phyloP scores from a whole-genome alignment of 108 stramenopile genomes.

The Chaetoceros tenuissimus region DNA sequence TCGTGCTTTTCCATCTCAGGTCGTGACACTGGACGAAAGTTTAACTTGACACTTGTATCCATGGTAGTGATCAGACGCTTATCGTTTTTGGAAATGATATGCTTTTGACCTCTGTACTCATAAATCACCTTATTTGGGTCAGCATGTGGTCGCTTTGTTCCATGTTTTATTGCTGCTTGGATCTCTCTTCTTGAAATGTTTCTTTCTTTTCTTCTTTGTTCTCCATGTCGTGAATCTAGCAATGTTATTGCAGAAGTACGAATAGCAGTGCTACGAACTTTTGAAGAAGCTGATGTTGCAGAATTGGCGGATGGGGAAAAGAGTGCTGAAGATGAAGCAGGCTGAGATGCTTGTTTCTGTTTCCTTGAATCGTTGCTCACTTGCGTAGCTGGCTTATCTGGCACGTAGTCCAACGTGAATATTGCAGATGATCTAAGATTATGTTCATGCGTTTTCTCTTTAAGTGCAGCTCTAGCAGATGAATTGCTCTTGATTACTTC shows the following conservation, averaged over 20 bases:
- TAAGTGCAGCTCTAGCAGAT: no score
- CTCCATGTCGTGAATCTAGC: slow-evolving; percentile 11
- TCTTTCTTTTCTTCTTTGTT: slow-evolving; percentile 32
- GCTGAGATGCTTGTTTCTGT: no score
- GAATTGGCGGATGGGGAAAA: no score
- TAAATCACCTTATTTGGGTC: slow-evolving; percentile 16
- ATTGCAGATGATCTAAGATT: no score
- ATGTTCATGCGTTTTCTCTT: no score
- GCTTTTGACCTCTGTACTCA: neutral
- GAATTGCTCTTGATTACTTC: no score
- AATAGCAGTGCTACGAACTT: neutral
- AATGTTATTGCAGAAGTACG: neutral
- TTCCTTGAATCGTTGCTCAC: no score
- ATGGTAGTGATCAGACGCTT: neutral
- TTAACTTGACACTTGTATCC: neutral
- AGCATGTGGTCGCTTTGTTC: slow-evolving; percentile 16
- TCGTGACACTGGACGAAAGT: neutral
- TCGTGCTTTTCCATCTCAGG: neutral
- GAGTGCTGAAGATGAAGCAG: no score
- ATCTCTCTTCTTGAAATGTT: slow-evolving; percentile 40
- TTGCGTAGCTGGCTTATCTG: no score
- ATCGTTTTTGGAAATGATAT: neutral
- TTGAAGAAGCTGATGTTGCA: no score
- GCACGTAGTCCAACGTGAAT: no score
- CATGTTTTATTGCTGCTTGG: slow-evolving; percentile 39